Conservation (phyloP, 345 rosid species). For the Citrus sp. region DNA sequence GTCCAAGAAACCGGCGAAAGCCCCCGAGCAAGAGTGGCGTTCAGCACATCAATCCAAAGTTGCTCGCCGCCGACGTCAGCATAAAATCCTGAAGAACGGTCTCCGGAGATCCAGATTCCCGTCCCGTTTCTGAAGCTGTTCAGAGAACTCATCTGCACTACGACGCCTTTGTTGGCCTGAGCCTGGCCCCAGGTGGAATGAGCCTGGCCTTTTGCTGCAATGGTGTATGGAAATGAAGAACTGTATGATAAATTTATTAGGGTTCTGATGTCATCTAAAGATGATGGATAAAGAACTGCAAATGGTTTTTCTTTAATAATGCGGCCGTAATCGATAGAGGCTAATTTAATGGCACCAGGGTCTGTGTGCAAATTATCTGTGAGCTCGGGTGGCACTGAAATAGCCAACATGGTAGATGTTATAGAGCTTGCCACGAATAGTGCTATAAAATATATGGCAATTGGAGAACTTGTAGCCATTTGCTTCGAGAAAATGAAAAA, state of each 20-base stretch:
- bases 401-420: not conserved
- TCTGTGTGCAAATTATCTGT: conserved; percentile 18
- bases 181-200: conserved; percentile 51
- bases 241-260: conserved; percentile 29
- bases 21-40: conserved; percentile 26
- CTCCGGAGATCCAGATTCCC: not conserved
- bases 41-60: conserved; percentile 47
- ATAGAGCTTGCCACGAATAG: not conserved
- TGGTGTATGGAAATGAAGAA: conserved; percentile 14
- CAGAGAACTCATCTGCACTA: conserved; percentile 39
- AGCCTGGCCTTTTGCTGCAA: conserved; percentile 44
- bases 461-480: not conserved
- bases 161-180: conserved; percentile 37
- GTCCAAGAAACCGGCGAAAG: conserved; percentile 53
- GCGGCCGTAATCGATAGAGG: conserved; percentile 39
- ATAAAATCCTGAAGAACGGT: conserved; percentile 11
- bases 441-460: not conserved
- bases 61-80: conserved; percentile 48
- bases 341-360: conserved; percentile 22
- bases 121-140: not conserved
- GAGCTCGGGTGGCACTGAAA: conserved; percentile 1
- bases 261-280: conserved; percentile 26
- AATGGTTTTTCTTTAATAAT: conserved; percentile 28
- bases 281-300: conserved; percentile 37
- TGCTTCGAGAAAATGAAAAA: not conserved